Conservation (phyloP, 495 filamentous ascomycete genomes). For the Tuber microsphaerosporum region DNA sequence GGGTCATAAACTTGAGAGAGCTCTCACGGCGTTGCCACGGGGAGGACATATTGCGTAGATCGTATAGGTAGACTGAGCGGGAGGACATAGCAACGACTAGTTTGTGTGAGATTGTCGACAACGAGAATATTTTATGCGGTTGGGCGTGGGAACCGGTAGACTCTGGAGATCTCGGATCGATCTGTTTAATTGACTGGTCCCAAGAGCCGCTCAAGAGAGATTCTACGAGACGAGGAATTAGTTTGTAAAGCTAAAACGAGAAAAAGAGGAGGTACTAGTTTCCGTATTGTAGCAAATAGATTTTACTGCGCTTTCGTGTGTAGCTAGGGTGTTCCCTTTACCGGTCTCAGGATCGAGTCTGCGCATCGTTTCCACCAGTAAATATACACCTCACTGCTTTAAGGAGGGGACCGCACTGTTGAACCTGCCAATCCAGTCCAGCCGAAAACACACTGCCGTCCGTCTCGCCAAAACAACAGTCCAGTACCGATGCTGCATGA, state of each 20-base stretch:
- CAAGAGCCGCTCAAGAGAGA: slow-evolving; percentile 78
- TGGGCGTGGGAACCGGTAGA: slow-evolving; percentile 53
- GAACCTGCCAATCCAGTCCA: slow-evolving; percentile 77
- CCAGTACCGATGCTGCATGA: slow-evolving; percentile 78
- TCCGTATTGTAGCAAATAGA: slow-evolving; percentile 71
- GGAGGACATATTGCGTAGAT: slow-evolving; percentile 63
- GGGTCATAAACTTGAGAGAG: slow-evolving; percentile 88
- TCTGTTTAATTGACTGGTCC: slow-evolving; percentile 83
- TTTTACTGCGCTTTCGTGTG: slow-evolving; percentile 70
- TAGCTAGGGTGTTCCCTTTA: slow-evolving; percentile 65
- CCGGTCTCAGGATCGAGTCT: slow-evolving; percentile 69
- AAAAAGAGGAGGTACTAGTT: slow-evolving; percentile 50
- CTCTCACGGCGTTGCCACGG: slow-evolving; percentile 89
- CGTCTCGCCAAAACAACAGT: slow-evolving; percentile 81
- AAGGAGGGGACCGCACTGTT: slow-evolving; percentile 49
- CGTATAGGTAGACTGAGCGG: slow-evolving; percentile 84
- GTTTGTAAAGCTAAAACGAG: not conserved
- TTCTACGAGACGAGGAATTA: slow-evolving; percentile 51
- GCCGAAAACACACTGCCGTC: slow-evolving; percentile 75
- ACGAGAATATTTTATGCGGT: slow-evolving; percentile 78
- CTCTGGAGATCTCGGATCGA: slow-evolving; percentile 50
- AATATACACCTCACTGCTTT: not conserved
- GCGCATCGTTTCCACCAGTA: slow-evolving; percentile 8
- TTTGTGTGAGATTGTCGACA: slow-evolving; percentile 72
- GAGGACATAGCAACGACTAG: slow-evolving; percentile 94